These are phyloP conservation scores for Tylopilus intermedius DNA, from an alignment of 768 basidiomycete genomes.

Conservation along the genomic window DNA sequence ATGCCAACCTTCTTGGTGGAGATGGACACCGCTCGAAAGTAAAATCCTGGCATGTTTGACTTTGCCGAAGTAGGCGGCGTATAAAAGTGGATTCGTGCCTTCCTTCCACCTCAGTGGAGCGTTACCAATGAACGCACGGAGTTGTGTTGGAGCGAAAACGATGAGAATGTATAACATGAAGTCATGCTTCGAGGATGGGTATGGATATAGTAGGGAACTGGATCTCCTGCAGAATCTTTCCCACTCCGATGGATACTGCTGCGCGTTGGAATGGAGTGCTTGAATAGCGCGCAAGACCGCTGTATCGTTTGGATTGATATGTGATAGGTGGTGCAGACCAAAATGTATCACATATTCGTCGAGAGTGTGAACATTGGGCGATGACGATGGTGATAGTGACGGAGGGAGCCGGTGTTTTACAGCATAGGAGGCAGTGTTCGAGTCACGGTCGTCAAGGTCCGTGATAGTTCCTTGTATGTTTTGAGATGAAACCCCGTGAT, in stretches of 20 bases:
- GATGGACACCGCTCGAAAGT: background rate
- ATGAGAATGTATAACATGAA: background rate
- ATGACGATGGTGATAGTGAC: background rate
- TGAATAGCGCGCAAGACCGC: background rate
- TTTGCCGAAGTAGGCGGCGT: conserved; percentile 5
- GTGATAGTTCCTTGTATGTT: background rate
- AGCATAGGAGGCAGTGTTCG: background rate
- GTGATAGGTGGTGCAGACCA: background rate
- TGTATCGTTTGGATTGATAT: background rate
- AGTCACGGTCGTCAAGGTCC: too few relatives aligned
- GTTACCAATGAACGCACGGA: background rate
- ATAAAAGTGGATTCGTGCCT: conserved; percentile 11
- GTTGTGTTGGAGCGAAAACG: background rate
- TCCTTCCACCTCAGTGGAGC: background rate
- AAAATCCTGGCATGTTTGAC: background rate
- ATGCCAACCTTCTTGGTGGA: background rate
- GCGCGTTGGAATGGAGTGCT: background rate
- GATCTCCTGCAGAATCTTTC: background rate
- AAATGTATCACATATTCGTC: background rate
- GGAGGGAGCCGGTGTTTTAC: background rate
- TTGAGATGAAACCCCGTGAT: background rate
- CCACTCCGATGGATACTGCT: background rate
- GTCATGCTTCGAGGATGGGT: background rate
- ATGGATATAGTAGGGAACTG: background rate
- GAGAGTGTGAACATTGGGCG: background rate